Percentiles rank a stretch among this genome's conserved stretches.
phyloP scores from a whole-genome alignment of 2,329 filamentous ascomycete genomes.

The Scorias spongiosa region DNA sequence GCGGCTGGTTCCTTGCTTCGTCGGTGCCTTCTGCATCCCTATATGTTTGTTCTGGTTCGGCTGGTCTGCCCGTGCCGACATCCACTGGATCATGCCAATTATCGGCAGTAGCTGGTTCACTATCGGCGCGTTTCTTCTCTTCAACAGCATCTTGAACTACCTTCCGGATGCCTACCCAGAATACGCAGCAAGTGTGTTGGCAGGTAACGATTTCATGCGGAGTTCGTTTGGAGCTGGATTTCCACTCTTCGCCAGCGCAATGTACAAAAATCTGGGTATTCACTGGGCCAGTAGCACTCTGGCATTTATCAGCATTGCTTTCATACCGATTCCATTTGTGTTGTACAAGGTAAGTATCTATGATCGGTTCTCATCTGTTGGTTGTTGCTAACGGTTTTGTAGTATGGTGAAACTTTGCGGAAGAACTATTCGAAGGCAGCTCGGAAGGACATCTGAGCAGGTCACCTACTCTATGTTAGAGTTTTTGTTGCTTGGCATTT shows the following conservation, averaged over 20 bases:
- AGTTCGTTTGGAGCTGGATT: slow-evolving; percentile 26
- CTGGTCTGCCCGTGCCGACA: slow-evolving; percentile 18
- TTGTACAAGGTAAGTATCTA: slow-evolving; percentile 18
- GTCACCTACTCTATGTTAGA: too few species aligned
- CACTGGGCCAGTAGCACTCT: slow-evolving; percentile 27
- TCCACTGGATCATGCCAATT: slow-evolving; percentile 28
- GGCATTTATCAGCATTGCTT: slow-evolving; percentile 27
- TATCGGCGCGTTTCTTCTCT: slow-evolving; percentile 30
- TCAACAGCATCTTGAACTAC: slow-evolving; percentile 33
- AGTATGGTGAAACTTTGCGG: slow-evolving; percentile 25
- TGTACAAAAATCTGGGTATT: slow-evolving; percentile 27
- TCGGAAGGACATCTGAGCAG: slow-evolving; percentile 25
- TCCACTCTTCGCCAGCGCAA: slow-evolving; percentile 24
- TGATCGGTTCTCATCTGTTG: background rate
- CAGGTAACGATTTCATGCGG: slow-evolving; percentile 30
- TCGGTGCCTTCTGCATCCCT: slow-evolving; percentile 26
- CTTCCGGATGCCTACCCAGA: slow-evolving; percentile 26
- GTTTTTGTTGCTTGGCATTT: too few species aligned
- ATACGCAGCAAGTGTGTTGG: slow-evolving; percentile 28
- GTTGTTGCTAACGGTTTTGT: background rate
- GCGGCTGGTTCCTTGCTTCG: slow-evolving; percentile 22
- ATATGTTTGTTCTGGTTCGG: slow-evolving; percentile 33
- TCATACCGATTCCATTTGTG: slow-evolving; percentile 32
- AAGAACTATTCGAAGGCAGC: slow-evolving; percentile 26
- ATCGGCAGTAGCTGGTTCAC: slow-evolving; percentile 21